Evolutionary conservation across 345 rosid species (phyloP).

Genomic region (Bruguiera gymnorhiza): DNA sequence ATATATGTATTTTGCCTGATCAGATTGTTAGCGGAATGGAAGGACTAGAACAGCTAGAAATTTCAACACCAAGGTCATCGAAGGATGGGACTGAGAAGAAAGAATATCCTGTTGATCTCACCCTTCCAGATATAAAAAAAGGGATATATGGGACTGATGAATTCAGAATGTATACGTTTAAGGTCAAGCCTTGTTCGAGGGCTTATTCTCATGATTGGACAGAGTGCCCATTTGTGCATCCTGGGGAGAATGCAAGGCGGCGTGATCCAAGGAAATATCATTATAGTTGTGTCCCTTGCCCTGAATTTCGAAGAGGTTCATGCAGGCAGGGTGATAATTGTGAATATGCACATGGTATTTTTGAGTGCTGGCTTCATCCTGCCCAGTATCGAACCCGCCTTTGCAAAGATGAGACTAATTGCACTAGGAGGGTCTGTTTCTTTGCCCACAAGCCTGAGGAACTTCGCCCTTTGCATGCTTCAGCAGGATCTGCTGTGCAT

Average conservation of each 20-base stretch:
- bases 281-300: slow-evolving; percentile 94
- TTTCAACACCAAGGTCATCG: slow-evolving; percentile 33
- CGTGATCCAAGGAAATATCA: slow-evolving; percentile 87
- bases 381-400: slow-evolving; percentile 90
- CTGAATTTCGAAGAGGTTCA: slow-evolving; percentile 84
- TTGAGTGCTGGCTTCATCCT: slow-evolving; percentile 98
- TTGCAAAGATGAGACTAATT: slow-evolving; percentile 78
- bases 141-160: slow-evolving; percentile 86
- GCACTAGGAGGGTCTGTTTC: slow-evolving; percentile 85
- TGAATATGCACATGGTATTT: slow-evolving; percentile 92
- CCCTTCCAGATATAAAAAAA: slow-evolving; percentile 81
- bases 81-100: slow-evolving; percentile 63
- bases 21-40: slow-evolving; percentile 27
- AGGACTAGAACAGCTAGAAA: slow-evolving; percentile 31
- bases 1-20: slow-evolving; percentile 28
- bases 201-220: slow-evolving; percentile 99
- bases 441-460: slow-evolving; percentile 89
- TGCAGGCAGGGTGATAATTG: slow-evolving; percentile 82
- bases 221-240: slow-evolving; percentile 94
- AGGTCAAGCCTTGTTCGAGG: slow-evolving; percentile 91
- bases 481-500: slow-evolving; percentile 87
- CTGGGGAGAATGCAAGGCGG: slow-evolving; percentile 96
- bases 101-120: slow-evolving; percentile 82
- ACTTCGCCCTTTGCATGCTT: slow-evolving; percentile 78
- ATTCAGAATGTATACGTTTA: slow-evolving; percentile 86